phyloP scores from a whole-genome alignment of 768 basidiomycete genomes.

The Tylopilus felleus region DNA sequence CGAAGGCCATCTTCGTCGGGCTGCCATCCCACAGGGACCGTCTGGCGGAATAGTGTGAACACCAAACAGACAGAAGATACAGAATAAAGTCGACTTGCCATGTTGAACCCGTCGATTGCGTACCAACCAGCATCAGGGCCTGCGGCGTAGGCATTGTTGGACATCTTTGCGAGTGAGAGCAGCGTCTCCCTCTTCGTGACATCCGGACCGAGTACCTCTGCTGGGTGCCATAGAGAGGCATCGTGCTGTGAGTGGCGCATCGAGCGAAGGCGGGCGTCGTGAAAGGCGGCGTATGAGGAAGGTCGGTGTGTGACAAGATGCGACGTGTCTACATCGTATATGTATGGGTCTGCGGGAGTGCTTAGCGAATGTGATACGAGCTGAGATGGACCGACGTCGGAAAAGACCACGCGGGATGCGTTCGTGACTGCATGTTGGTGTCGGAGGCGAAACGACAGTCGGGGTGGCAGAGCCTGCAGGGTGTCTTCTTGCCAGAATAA shows the following conservation, averaged over 20 bases:
- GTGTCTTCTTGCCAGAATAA: conserved; percentile 35
- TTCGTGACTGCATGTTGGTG: conserved; percentile 60
- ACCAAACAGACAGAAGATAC: neutral
- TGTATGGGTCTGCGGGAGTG: conserved; percentile 26
- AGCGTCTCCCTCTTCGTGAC: conserved; percentile 69
- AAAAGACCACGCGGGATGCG: conserved; percentile 55
- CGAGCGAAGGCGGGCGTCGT: conserved; percentile 35
- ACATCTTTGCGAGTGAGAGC: conserved; percentile 83
- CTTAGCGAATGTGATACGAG: conserved; percentile 25
- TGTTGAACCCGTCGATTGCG: conserved; percentile 61
- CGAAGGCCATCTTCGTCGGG: conserved; percentile 86
- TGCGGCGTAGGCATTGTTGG: conserved; percentile 72
- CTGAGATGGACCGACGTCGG: conserved; percentile 42
- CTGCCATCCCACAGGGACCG: conserved; percentile 84
- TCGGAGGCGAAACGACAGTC: conserved; percentile 58
- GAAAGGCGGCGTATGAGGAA: conserved; percentile 37
- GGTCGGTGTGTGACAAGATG: conserved; percentile 44
- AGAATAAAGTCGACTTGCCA: conserved; percentile 34
- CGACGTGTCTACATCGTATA: conserved; percentile 42
- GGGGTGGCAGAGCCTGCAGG: conserved; percentile 31
- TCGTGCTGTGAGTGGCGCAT: conserved; percentile 39
- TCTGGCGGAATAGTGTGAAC: conserved; percentile 34
- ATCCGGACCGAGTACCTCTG: conserved; percentile 67
- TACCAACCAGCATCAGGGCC: conserved; percentile 66
- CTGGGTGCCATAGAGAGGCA: conserved; percentile 58